A percentile compares a stretch with the other conserved stretches of the same genome.
Conservation (phyloP, 1,284 basidiomycete species). For the Trichosporon ovoides region DNA sequence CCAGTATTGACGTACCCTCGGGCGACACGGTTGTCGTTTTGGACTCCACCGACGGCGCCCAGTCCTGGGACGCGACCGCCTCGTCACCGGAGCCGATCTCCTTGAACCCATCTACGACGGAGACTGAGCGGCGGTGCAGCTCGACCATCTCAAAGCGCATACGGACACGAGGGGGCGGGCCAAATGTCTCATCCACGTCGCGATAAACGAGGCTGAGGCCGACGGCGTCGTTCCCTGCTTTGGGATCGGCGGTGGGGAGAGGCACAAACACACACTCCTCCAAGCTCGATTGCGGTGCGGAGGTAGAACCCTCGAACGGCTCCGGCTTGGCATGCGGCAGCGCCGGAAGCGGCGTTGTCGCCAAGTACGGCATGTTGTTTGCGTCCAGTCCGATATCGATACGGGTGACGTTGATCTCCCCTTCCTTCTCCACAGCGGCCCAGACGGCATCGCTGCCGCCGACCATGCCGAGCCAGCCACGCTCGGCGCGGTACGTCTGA, state of each 20-base stretch:
- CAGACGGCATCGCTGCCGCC: constrained; percentile 33
- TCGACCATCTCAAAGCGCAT: constrained; percentile 19
- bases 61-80: constrained; percentile 10
- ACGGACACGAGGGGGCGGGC: constrained; percentile 9
- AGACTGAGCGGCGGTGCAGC: constrained; percentile 11
- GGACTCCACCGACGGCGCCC: constrained; percentile 13
- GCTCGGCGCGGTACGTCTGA: constrained; percentile 10
- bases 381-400: constrained; percentile 33
- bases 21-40: constrained; percentile 20
- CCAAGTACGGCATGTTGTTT: constrained; percentile 24
- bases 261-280: constrained; percentile 17
- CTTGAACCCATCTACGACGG: constrained; percentile 21
- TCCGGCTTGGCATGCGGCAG: constrained; percentile 20
- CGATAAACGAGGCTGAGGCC: constrained; percentile 14
- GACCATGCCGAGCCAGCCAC: constrained; percentile 38
- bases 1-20: constrained; percentile 19
- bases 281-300: constrained; percentile 8
- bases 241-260: constrained; percentile 4
- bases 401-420: constrained; percentile 24
- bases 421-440: constrained; percentile 31
- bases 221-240: constrained; percentile 5
- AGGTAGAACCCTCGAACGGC: background rate
- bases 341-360: constrained; percentile 30
- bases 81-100: constrained; percentile 10
- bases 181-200: constrained; percentile 10